phyloP scores from a whole-genome alignment of 1,139 yeast genomes.

The Blastobotrys aristatus region DNA sequence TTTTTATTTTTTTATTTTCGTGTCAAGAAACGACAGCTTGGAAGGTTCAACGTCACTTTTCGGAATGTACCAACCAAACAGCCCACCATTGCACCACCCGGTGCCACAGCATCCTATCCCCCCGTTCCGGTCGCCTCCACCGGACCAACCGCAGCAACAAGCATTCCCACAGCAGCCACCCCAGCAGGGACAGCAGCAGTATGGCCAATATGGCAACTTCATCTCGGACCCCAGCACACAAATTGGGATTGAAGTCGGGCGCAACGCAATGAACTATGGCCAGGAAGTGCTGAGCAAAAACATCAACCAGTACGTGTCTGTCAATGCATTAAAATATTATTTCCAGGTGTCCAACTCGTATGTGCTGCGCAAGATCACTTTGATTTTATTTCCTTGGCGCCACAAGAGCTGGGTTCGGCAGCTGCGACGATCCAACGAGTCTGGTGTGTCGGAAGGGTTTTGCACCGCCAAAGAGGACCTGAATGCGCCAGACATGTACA shows the following conservation, averaged over 20 bases:
- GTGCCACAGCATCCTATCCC: constrained; percentile 45
- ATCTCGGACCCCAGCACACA: constrained; percentile 78
- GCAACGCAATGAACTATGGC: constrained; percentile 64
- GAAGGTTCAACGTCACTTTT: background rate
- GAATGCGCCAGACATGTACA: constrained; percentile 94
- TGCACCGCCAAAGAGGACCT: constrained; percentile 77
- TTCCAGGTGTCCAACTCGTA: constrained; percentile 89
- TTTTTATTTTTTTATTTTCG: too few species aligned
- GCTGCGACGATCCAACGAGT: constrained; percentile 33
- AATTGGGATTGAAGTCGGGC: constrained; percentile 86
- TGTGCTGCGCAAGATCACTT: constrained; percentile 65
- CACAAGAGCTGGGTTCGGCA: constrained; percentile 57
- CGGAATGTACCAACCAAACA: constrained; percentile 32
- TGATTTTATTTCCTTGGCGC: constrained; percentile 81
- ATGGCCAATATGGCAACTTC: constrained; percentile 34
- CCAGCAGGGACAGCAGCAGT: constrained; percentile 9
- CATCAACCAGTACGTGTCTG: constrained; percentile 33
- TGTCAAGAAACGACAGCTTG: too few species aligned
- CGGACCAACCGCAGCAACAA: constrained; percentile 23
- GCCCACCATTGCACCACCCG: constrained; percentile 44
- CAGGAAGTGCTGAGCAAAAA: constrained; percentile 74
- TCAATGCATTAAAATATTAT: constrained; percentile 63
- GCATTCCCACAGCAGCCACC: constrained; percentile 9
- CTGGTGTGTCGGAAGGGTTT: constrained; percentile 44
- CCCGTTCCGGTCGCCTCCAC: constrained; percentile 36